phyloP scores from a whole-genome alignment of 495 filamentous ascomycete genomes.

The Penicillium angulare region DNA sequence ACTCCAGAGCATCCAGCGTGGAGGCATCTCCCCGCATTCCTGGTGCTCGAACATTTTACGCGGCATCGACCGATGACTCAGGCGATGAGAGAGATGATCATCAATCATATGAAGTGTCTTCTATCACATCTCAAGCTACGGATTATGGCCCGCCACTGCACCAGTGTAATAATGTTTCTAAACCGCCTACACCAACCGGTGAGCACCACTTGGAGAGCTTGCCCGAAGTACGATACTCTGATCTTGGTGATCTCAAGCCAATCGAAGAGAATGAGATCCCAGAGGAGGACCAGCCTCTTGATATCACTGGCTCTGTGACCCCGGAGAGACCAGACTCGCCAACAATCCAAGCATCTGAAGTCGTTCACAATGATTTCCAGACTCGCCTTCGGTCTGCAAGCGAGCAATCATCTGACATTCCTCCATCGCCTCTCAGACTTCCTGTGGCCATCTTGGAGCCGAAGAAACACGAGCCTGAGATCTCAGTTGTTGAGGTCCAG shows the following conservation, averaged over 20 bases:
- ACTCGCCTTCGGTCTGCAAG: slow-evolving; percentile 85
- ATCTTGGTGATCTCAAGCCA: slow-evolving; percentile 42
- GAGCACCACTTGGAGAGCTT: slow-evolving; percentile 33
- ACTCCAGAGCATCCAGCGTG: slow-evolving; percentile 24
- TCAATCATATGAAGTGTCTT: slow-evolving; percentile 23
- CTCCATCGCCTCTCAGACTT: slow-evolving; percentile 40
- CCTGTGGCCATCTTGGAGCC: neutral
- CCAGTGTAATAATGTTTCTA: slow-evolving; percentile 23
- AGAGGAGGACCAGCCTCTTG: slow-evolving; percentile 5
- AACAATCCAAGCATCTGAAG: slow-evolving; percentile 58
- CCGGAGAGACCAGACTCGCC: slow-evolving; percentile 69
- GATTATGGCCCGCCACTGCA: slow-evolving; percentile 34
- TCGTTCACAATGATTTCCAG: slow-evolving; percentile 64
- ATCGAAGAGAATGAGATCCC: slow-evolving; percentile 36
- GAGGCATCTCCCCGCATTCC: slow-evolving; percentile 32
- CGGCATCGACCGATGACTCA: slow-evolving; percentile 44
- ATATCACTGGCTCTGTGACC: slow-evolving; percentile 8
- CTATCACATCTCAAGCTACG: slow-evolving; percentile 22
- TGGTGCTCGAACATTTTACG: slow-evolving; percentile 40
- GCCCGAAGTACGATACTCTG: slow-evolving; percentile 43
- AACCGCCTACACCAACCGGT: slow-evolving; percentile 26
- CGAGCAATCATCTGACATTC: slow-evolving; percentile 75
- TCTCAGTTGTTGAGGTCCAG: neutral
- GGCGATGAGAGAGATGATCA: slow-evolving; percentile 38
- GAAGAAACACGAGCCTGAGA: neutral